phyloP scores from a whole-genome alignment of 495 filamentous ascomycete species.

The Saxophila tyrrhenica region DNA sequence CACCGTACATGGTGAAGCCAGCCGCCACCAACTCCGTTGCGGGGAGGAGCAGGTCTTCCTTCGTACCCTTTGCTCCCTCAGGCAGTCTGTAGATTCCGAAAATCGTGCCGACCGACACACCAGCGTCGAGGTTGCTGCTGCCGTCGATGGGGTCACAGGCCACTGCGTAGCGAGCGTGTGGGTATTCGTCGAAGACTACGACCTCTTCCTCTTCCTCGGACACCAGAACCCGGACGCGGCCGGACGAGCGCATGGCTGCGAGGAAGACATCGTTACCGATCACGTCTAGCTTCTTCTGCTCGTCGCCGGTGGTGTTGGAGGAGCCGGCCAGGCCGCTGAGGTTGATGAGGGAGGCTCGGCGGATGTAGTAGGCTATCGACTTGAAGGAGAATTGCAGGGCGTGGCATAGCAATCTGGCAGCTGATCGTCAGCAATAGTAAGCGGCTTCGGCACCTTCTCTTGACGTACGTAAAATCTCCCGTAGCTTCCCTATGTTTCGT shows the following conservation, averaged over 20 bases:
- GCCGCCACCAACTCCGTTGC: conserved; percentile 85
- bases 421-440: neutral
- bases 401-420: conserved; percentile 75
- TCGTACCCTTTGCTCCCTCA: conserved; percentile 55
- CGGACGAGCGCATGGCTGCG: conserved; percentile 80
- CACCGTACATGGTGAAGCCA: conserved; percentile 99
- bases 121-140: conserved; percentile 92
- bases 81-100: conserved; percentile 87
- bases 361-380: conserved; percentile 98
- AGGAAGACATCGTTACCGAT: conserved; percentile 98
- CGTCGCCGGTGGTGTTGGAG: conserved; percentile 89
- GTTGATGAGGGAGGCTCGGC: conserved; percentile 81
- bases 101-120: conserved; percentile 96
- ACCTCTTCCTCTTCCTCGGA: conserved; percentile 93
- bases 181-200: conserved; percentile 73
- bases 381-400: conserved; percentile 99
- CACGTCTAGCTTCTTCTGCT: conserved; percentile 98
- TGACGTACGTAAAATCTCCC: conserved; percentile 86
- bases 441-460: too few species aligned
- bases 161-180: conserved; percentile 80
- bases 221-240: conserved; percentile 78
- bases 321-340: conserved; percentile 89
- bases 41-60: conserved; percentile 75
- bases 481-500: conserved; percentile 85
- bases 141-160: conserved; percentile 98